Evolutionary conservation across 306 rosid genomes (phyloP).

Genomic region (Cyclanthera cordifolia): DNA sequence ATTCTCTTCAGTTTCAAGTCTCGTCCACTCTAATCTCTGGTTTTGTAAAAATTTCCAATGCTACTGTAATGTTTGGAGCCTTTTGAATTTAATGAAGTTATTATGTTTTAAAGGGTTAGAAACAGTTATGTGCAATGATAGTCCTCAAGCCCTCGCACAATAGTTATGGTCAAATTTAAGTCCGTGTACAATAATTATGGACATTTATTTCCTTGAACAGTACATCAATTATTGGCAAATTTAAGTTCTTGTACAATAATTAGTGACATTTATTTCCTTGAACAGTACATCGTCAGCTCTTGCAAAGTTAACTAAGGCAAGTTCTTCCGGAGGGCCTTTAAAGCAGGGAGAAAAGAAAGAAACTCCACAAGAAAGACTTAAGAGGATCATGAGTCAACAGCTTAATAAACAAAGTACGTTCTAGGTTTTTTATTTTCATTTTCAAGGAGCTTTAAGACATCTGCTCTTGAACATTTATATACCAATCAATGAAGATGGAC

Average conservation of each 20-base stretch:
- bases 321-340: conserved; percentile 58
- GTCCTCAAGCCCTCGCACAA: not conserved
- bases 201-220: conserved; percentile 28
- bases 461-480: not conserved
- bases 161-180: not conserved
- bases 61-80: not conserved
- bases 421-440: not conserved
- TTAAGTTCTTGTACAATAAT: too few relatives aligned
- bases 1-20: conserved; percentile 1
- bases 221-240: conserved; percentile 24
- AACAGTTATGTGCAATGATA: not conserved
- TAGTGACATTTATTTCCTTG: conserved; percentile 9
- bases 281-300: conserved; percentile 72
- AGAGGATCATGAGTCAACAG: conserved; percentile 92
- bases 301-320: conserved; percentile 62
- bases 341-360: conserved; percentile 86
- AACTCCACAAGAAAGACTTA: conserved; percentile 98
- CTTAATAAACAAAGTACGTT: conserved; percentile 80
- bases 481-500: not conserved
- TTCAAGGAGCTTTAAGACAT: not conserved
- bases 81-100: not conserved
- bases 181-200: not conserved
- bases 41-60: too few relatives aligned
- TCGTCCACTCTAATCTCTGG: not conserved
- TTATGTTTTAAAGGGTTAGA: not conserved